A percentile compares a stretch with the other conserved stretches of the same genome.
phyloP scores from a whole-genome alignment of 2,329 filamentous ascomycete genomes.

The Chaetomiaceae sp. region DNA sequence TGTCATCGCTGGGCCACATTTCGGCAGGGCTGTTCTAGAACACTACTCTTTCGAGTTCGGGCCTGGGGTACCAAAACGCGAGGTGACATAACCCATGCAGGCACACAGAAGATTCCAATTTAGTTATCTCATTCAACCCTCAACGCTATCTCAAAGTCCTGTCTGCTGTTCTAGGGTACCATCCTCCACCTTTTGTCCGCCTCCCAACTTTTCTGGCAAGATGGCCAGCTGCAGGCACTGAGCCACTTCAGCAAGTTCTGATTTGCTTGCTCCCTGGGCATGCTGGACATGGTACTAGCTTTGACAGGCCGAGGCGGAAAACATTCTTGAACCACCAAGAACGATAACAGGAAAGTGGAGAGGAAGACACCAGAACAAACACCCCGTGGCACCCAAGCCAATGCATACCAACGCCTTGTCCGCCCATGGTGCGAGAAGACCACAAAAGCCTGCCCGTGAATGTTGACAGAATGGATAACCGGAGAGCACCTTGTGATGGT shows the following conservation, averaged over 20 bases:
- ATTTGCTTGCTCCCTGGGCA: too few relatives aligned
- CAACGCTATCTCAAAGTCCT: constrained; percentile 8
- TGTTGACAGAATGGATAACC: constrained; percentile 3
- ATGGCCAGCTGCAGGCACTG: too few relatives aligned
- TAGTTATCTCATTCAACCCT: constrained; percentile 18
- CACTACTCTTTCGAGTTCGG: too few relatives aligned
- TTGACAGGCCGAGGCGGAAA: background rate
- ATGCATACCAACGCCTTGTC: constrained; percentile 6
- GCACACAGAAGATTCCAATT: too few relatives aligned
- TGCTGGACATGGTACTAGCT: background rate
- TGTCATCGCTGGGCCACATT: too few relatives aligned
- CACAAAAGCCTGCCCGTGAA: background rate
- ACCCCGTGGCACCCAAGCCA: background rate
- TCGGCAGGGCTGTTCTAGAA: too few relatives aligned
- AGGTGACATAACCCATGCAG: too few relatives aligned
- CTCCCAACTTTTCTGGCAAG: too few relatives aligned
- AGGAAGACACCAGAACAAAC: constrained; percentile 1
- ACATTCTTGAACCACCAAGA: constrained; percentile 16
- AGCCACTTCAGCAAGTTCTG: too few relatives aligned
- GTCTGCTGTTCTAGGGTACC: background rate
- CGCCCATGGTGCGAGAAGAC: background rate
- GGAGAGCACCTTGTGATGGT: constrained; percentile 1
- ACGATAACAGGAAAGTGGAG: background rate
- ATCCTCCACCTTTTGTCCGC: background rate
- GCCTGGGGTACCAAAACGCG: too few relatives aligned